Conservation (phyloP, 1,139 yeast species). For the Keqinozyma sinolaborantium region DNA sequence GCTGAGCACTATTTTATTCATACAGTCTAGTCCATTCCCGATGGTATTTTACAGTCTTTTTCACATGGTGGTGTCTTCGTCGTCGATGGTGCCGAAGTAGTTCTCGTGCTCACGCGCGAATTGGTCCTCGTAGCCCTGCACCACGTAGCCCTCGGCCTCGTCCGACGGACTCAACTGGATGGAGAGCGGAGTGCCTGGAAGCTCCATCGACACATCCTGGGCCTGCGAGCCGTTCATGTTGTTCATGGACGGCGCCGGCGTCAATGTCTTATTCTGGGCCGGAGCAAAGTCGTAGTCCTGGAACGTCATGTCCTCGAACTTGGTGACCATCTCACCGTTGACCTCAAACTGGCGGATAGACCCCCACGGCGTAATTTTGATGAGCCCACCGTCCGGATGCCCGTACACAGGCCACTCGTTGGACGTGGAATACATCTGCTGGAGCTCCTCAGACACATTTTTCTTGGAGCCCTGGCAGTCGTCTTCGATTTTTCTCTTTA, state of each 20-base stretch:
- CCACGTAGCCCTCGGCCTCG: constrained; percentile 40
- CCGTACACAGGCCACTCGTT: constrained; percentile 59
- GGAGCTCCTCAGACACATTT: constrained; percentile 19
- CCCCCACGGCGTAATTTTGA: constrained; percentile 67
- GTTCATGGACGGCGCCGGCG: constrained; percentile 1
- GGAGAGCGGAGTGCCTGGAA: constrained; percentile 40
- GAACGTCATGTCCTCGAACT: constrained; percentile 42
- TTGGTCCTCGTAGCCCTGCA: constrained; percentile 32
- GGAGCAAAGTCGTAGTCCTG: constrained; percentile 29
- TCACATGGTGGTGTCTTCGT: constrained; percentile 9
- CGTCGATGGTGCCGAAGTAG: constrained; percentile 34
- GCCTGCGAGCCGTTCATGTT: neutral
- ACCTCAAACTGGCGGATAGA: constrained; percentile 31
- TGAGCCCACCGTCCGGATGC: constrained; percentile 64
- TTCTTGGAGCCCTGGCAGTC: constrained; percentile 20
- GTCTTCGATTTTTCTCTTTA: constrained; percentile 26
- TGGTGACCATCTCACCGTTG: constrained; percentile 36
- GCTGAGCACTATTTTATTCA: no score
- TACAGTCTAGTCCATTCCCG: neutral
- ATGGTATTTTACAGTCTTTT: neutral
- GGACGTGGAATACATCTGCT: constrained; percentile 20
- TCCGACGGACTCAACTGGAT: constrained; percentile 31
- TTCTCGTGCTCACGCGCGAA: constrained; percentile 36
- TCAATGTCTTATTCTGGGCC: constrained; percentile 9
- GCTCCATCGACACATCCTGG: constrained; percentile 4